Percentiles rank a stretch among this genome's conserved stretches.
phyloP scores from a whole-genome alignment of 2,329 filamentous ascomycete species.

The Microcyclospora pomicola region DNA sequence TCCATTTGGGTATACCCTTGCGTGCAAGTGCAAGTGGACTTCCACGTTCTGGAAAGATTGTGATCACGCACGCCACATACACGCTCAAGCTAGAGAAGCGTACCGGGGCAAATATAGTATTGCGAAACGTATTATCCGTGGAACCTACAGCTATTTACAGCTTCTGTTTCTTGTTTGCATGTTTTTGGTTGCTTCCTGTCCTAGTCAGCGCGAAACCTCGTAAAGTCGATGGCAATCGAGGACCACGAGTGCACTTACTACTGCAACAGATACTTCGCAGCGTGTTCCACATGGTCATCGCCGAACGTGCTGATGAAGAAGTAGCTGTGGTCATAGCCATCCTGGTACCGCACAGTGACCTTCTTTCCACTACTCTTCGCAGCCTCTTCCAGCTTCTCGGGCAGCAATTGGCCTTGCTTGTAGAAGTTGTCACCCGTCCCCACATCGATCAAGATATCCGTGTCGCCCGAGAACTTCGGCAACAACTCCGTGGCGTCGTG shows the following conservation, averaged over 20 bases:
- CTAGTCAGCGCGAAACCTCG: slow-evolving; percentile 3
- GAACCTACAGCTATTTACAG: not conserved
- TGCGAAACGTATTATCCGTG: no score
- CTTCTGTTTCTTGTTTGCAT: slow-evolving; percentile 1
- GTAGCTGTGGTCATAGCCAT: slow-evolving; percentile 93
- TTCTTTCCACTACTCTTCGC: slow-evolving; percentile 62
- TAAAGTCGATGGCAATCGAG: no score
- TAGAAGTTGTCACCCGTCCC: slow-evolving; percentile 95
- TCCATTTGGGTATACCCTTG: no score
- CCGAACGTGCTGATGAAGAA: slow-evolving; percentile 88
- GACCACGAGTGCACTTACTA: slow-evolving; percentile 7
- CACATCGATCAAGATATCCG: slow-evolving; percentile 79
- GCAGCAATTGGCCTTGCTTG: slow-evolving; percentile 80
- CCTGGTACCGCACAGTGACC: slow-evolving; percentile 68
- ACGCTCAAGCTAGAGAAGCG: no score
- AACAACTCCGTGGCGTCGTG: slow-evolving; percentile 89
- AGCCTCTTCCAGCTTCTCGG: slow-evolving; percentile 78
- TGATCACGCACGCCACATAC: no score
- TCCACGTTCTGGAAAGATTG: no score
- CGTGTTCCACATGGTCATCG: slow-evolving; percentile 81
- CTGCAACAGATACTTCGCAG: slow-evolving; percentile 60
- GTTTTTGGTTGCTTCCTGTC: slow-evolving; percentile 3
- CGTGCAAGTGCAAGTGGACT: no score
- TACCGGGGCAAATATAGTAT: no score
- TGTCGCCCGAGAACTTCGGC: slow-evolving; percentile 54